Conservation (phyloP, 345 rosid species). For the Rhodamnia argentea region DNA sequence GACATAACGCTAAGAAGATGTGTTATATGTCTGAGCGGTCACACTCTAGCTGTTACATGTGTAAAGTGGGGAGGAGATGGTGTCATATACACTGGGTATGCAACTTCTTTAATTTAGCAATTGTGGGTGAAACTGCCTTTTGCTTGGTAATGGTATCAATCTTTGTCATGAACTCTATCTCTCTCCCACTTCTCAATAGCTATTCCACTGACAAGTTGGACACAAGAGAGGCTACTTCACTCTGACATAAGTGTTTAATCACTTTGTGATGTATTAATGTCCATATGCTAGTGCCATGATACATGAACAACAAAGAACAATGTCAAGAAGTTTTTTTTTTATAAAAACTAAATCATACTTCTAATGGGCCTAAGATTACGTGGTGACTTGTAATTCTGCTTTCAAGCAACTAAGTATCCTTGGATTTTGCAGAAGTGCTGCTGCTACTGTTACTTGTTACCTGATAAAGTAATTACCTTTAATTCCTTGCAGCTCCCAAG, state of each 20-base stretch:
- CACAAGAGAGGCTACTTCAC: background rate
- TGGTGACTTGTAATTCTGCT: background rate
- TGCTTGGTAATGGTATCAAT: background rate
- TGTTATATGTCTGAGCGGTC: constrained; percentile 76
- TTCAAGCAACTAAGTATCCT: background rate
- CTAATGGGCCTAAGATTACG: background rate
- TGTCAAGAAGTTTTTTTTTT: background rate
- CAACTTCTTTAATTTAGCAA: background rate
- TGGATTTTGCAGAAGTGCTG: background rate
- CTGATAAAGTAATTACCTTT: background rate
- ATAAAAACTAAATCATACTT: background rate
- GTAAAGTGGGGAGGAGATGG: constrained; percentile 99
- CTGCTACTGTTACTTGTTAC: background rate
- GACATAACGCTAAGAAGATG: constrained; percentile 59
- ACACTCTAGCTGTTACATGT: constrained; percentile 90
- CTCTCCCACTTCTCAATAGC: background rate
- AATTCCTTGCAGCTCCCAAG: constrained; percentile 62
- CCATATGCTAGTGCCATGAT: background rate
- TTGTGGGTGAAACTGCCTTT: background rate
- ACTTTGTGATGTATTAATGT: background rate
- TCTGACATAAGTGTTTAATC: background rate
- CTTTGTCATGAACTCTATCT: background rate
- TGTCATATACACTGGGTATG: constrained; percentile 81
- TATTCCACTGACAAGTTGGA: background rate
- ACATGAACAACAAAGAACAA: background rate